Conservation (phyloP, 2,329 filamentous ascomycete genomes). For the Cadophora sp. region DNA sequence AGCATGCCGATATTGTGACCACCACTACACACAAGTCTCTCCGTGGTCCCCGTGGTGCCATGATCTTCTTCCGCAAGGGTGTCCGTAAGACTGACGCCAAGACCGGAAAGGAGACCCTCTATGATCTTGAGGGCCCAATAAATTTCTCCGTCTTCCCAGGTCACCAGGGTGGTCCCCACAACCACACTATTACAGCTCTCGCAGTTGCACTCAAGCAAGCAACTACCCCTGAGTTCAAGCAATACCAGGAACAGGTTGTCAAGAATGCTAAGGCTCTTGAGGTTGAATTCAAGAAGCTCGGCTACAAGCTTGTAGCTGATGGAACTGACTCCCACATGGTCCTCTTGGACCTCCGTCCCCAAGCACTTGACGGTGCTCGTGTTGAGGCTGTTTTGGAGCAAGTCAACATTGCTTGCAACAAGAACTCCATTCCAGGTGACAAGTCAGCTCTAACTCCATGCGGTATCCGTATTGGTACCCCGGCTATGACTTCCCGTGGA, state of each 20-base stretch:
- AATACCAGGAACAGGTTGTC: constrained; percentile 92
- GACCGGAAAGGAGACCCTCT: constrained; percentile 86
- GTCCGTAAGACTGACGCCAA: constrained; percentile 89
- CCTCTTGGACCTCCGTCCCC: constrained; percentile 88
- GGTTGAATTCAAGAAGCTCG: constrained; percentile 81
- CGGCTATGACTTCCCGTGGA: constrained; percentile 95
- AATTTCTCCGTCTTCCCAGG: constrained; percentile 99
- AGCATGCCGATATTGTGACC: constrained; percentile 92
- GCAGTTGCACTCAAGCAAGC: constrained; percentile 96
- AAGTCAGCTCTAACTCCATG: constrained; percentile 94
- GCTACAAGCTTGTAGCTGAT: constrained; percentile 93
- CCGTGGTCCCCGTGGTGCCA: constrained; percentile 94
- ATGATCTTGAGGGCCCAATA: constrained; percentile 94
- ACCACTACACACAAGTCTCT: constrained; percentile 99
- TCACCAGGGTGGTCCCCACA: constrained; percentile 98
- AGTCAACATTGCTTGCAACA: constrained; percentile 99
- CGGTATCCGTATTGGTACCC: constrained; percentile 94
- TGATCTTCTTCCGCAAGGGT: constrained; percentile 99
- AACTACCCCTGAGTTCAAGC: constrained; percentile 85
- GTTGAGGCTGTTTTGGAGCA: constrained; percentile 96
- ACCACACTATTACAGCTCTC: constrained; percentile 98
- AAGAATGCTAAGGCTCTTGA: constrained; percentile 93
- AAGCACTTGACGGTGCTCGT: constrained; percentile 88
- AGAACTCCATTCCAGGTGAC: constrained; percentile 98
- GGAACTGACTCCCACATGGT: constrained; percentile 99